Evolutionary conservation across 305 asterid species (phyloP).

Genomic region (Euphrasia arctica): DNA sequence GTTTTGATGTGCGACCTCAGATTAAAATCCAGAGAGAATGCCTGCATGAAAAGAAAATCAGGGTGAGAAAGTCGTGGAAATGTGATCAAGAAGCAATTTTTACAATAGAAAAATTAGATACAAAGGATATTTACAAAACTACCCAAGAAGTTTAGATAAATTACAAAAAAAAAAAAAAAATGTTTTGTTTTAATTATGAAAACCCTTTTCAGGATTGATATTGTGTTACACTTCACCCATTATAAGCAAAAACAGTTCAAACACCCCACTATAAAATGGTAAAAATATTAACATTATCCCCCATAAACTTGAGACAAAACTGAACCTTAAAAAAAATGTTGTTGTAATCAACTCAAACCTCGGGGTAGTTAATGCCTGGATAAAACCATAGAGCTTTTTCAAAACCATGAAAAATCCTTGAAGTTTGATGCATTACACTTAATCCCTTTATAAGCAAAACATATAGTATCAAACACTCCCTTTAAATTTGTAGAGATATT

Average conservation of each 20-base stretch:
- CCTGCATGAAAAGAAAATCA: conserved; percentile 46
- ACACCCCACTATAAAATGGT: too few species aligned
- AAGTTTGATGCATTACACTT: not conserved
- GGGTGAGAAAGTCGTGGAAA: not conserved
- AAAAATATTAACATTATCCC: too few species aligned
- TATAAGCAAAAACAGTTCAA: too few species aligned
- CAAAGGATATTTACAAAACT: not conserved
- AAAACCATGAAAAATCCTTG: not conserved
- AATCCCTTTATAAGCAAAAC: not conserved
- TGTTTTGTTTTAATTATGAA: too few species aligned
- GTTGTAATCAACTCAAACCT: too few species aligned
- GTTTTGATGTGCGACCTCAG: conserved; percentile 97
- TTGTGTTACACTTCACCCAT: too few species aligned
- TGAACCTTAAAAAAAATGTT: too few species aligned
- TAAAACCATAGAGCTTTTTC: not conserved
- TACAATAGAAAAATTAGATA: not conserved
- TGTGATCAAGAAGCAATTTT: not conserved
- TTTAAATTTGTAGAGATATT: not conserved
- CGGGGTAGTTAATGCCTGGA: too few species aligned
- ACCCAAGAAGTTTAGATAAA: not conserved
- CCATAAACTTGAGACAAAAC: too few species aligned
- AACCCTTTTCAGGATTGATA: too few species aligned
- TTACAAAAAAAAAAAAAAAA: too few species aligned
- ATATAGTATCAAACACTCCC: not conserved
- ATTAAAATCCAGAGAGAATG: conserved; percentile 96